Evolutionary conservation across 225 moss, liverwort and hornwort genomes (phyloP), one percentile per base, ranked within the genome.

Genomic region (Asterella californica): DNA sequence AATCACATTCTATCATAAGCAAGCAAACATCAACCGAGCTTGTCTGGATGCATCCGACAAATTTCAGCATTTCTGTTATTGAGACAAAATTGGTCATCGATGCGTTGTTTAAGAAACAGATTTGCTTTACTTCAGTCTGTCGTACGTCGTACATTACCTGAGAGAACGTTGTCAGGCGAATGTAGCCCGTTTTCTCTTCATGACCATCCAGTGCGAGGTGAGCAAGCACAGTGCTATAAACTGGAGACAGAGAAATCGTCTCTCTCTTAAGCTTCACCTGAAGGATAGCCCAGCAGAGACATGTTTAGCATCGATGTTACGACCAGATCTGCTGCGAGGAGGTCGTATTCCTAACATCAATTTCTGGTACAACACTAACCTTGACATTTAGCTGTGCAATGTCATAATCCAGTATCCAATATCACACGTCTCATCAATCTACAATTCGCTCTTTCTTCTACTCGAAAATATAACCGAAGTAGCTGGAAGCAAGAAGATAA

Each of bases 101-200:
- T 57, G 42, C 42, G 42, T 42, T 42, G 42, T 42, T 42, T 42
- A 3, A 42, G 42, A 57, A 57, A 2, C 15, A 65, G 0, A 33
- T 15, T 30, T 65, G 65, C 33, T 32, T 32, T 33, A 0, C 15
- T 33, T 30, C 32, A 65, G 1, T 71, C 7, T 38, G 12, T 71
- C 1, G 10, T 10, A 45, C 24, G 45, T 24, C 10, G 10, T 0
- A 45, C 10, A n/a, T 25, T 64, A 96, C 96, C 94, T 96, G 94
- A 66, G 97, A 90, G 81, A 99, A 99, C n/a, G 94, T 86, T 64
- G 93, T 86, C 61, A 99, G 88, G 70, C 93, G 97, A 83, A 99
- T 94, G 63, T 99, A 99, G 71, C 97, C 97, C n/a, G 92, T 92
- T 83, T 92, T 95, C 34, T 84, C 80, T 81, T 88, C 67, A 63